Percentiles rank a stretch among this genome's conserved stretches.
phyloP scores from a whole-genome alignment of 2,329 filamentous ascomycete genomes.

The Chrysoporthe puriensis region DNA sequence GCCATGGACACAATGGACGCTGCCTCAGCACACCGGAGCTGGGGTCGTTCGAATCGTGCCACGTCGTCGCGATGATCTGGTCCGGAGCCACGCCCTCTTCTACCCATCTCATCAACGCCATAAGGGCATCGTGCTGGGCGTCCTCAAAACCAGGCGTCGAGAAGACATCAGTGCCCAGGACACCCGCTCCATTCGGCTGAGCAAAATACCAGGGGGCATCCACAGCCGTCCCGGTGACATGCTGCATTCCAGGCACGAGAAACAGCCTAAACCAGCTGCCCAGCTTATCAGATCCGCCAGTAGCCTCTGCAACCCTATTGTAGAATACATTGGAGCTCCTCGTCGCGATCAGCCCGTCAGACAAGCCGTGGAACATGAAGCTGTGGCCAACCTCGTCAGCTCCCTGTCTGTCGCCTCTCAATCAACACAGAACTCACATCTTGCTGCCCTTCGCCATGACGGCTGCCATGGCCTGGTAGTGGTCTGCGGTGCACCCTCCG shows the following conservation, averaged over 20 bases:
- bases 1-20: constrained; percentile 35
- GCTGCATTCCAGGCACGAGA: constrained; percentile 53
- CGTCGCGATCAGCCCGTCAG: constrained; percentile 42
- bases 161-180: constrained; percentile 34
- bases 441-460: constrained; percentile 44
- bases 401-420: background rate
- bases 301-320: constrained; percentile 38
- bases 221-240: constrained; percentile 44
- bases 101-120: constrained; percentile 33
- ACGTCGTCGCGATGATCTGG: constrained; percentile 31
- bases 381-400: background rate
- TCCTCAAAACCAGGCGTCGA: constrained; percentile 43
- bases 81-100: constrained; percentile 30
- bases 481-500: constrained; percentile 36
- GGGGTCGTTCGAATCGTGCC: constrained; percentile 27
- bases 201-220: constrained; percentile 43
- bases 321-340: constrained; percentile 40
- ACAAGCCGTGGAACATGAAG: constrained; percentile 46
- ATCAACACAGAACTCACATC: constrained; percentile 32
- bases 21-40: constrained; percentile 32
- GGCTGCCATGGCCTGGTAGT: constrained; percentile 34
- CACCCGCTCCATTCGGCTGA: constrained; percentile 36
- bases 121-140: constrained; percentile 38
- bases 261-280: constrained; percentile 57
- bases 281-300: constrained; percentile 40